phyloP scores from a whole-genome alignment of 768 basidiomycete species.

The Lactarius hatsudake region DNA sequence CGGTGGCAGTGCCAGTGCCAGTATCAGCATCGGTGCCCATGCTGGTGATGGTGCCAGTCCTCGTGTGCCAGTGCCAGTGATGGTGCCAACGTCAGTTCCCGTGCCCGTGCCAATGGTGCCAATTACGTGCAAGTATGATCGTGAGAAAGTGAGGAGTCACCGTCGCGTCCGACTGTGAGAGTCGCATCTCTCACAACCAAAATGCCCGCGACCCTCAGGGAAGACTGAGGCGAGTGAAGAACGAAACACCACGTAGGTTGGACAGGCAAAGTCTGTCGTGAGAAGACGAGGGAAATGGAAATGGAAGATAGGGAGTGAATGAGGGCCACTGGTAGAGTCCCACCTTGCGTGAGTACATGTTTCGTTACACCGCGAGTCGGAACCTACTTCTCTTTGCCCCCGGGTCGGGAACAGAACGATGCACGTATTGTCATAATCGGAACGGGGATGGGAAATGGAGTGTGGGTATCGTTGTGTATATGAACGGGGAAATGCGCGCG shows the following conservation, averaged over 20 bases:
- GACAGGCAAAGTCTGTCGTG: not conserved
- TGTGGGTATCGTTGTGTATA: not conserved
- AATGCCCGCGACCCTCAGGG: not conserved
- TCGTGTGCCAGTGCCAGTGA: not conserved
- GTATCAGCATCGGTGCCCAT: no score
- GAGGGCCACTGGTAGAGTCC: not conserved
- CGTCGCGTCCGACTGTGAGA: not conserved
- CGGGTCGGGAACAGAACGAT: not conserved
- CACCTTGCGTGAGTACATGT: not conserved
- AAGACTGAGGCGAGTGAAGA: not conserved
- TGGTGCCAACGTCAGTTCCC: not conserved
- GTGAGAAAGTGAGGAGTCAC: not conserved
- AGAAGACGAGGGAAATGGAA: not conserved
- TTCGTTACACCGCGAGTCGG: not conserved
- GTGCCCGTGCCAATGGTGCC: not conserved
- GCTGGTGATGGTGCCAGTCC: no score
- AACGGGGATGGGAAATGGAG: not conserved
- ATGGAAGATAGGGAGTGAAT: not conserved
- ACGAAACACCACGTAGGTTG: not conserved
- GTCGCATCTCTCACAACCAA: not conserved
- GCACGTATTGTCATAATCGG: not conserved
- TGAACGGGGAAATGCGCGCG: not conserved
- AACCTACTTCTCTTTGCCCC: not conserved
- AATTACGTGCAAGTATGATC: not conserved
- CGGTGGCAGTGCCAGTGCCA: no score